Conservation (phyloP, 2,329 filamentous ascomycete species). For the Ophiostoma angusticollis region DNA sequence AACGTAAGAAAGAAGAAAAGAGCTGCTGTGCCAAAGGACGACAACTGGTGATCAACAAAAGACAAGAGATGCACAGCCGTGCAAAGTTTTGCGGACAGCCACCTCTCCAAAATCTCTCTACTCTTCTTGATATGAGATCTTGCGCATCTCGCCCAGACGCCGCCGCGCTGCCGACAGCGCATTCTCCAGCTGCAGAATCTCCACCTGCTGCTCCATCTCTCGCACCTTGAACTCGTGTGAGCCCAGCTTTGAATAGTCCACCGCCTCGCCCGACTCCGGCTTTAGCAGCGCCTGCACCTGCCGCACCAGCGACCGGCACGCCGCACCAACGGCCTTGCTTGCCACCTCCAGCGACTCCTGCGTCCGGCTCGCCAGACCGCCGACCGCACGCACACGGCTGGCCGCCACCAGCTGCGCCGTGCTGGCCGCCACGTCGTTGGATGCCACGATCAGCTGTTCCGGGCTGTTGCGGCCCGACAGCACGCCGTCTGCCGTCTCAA, state of each 20-base stretch:
- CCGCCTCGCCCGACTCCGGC: slow-evolving; percentile 67
- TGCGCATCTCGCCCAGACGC: slow-evolving; percentile 91
- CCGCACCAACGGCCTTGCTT: slow-evolving; percentile 81
- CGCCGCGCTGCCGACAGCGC: slow-evolving; percentile 64
- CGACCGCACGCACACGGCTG: slow-evolving; percentile 73
- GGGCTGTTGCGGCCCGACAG: slow-evolving; percentile 83
- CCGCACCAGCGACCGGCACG: slow-evolving; percentile 75
- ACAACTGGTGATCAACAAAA: too few species aligned
- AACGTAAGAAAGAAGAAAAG: too few species aligned
- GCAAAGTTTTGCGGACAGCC: neutral
- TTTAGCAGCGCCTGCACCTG: slow-evolving; percentile 94
- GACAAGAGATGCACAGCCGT: too few species aligned
- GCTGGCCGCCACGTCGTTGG: slow-evolving; percentile 90
- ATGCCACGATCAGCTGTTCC: slow-evolving; percentile 94
- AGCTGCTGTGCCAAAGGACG: too few species aligned
- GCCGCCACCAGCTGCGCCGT: slow-evolving; percentile 95
- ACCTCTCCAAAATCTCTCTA: slow-evolving; percentile 16
- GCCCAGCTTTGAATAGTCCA: slow-evolving; percentile 80
- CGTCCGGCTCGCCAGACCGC: slow-evolving; percentile 88
- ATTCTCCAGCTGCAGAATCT: slow-evolving; percentile 94
- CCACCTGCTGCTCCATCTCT: slow-evolving; percentile 99
- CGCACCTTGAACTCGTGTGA: slow-evolving; percentile 95
- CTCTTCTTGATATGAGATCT: slow-evolving; percentile 86
- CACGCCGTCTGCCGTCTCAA: slow-evolving; percentile 95
- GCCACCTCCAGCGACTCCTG: slow-evolving; percentile 86